phyloP scores from a whole-genome alignment of 1,284 basidiomycete genomes.

The Chalciporus sp. region DNA sequence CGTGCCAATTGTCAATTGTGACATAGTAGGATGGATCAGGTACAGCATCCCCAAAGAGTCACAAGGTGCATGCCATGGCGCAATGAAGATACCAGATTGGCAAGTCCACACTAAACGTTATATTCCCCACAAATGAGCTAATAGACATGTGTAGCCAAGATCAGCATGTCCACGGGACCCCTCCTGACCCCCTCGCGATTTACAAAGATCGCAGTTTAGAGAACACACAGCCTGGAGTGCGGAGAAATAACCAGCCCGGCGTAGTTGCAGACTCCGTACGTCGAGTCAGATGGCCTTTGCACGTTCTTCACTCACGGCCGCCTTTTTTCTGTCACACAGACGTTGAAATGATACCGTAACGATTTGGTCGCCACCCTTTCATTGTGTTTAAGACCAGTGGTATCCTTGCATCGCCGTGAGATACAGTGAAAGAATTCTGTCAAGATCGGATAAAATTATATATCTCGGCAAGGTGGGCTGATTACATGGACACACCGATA shows the following conservation, averaged over 20 bases:
- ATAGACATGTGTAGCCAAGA: slow-evolving; percentile 19
- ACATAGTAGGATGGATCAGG: slow-evolving; percentile 3
- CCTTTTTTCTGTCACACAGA: slow-evolving; percentile 9
- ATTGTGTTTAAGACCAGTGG: slow-evolving; percentile 3
- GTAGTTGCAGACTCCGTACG: neutral
- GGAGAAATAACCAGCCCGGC: neutral
- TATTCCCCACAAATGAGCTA: slow-evolving; percentile 29
- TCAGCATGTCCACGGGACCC: slow-evolving; percentile 6
- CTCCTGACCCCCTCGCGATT: neutral
- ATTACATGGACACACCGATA: slow-evolving; percentile 1
- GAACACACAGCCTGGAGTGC: neutral
- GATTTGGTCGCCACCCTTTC: neutral
- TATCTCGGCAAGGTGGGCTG: slow-evolving; percentile 14
- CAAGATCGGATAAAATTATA: slow-evolving; percentile 12
- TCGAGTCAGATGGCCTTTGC: slow-evolving; percentile 8
- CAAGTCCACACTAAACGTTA: slow-evolving; percentile 19
- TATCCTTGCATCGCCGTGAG: slow-evolving; percentile 12
- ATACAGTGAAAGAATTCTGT: slow-evolving; percentile 1
- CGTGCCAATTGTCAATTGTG: slow-evolving; percentile 2
- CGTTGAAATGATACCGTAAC: slow-evolving; percentile 11
- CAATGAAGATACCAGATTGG: slow-evolving; percentile 22
- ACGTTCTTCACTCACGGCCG: slow-evolving; percentile 12
- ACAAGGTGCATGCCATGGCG: slow-evolving; percentile 17
- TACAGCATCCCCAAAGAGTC: slow-evolving; percentile 12
- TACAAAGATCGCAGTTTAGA: slow-evolving; percentile 1